Conservation (phyloP, 1,284 basidiomycete species). For the Microstroma glucosiphilum region DNA sequence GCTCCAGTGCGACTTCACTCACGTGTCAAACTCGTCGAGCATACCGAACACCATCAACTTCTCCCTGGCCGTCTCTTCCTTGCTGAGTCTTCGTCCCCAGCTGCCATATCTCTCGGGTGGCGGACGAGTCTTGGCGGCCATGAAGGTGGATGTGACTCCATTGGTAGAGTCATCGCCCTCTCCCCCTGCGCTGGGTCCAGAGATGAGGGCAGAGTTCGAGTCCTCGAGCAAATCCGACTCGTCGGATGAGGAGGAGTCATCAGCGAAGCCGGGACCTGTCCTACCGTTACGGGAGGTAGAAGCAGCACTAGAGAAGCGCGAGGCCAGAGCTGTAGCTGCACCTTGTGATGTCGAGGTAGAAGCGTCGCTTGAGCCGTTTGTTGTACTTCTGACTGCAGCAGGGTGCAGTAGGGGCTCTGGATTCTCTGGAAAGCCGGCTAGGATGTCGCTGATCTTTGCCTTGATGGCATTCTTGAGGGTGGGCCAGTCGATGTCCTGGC, state of each 20-base stretch:
- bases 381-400: neutral
- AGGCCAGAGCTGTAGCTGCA: neutral
- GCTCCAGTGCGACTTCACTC: neutral
- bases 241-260: too few relatives aligned
- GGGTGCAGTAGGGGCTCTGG: conserved; percentile 2
- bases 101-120: neutral
- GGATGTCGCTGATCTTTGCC: neutral
- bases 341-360: neutral
- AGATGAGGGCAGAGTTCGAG: neutral
- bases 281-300: too few relatives aligned
- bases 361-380: neutral
- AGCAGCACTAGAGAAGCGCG: neutral
- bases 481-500: neutral
- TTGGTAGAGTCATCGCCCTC: neutral
- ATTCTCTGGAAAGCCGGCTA: neutral
- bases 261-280: too few relatives aligned
- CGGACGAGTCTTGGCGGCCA: neutral
- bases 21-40: neutral
- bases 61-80: neutral
- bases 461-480: neutral
- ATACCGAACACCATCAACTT: neutral
- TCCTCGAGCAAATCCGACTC: too few relatives aligned
- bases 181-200: neutral
- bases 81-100: neutral
- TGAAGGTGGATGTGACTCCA: neutral